Percentiles rank a stretch among this genome's conserved stretches.
phyloP scores from a whole-genome alignment of 805 yeast genomes.

The Candida nonsorbophila region DNA sequence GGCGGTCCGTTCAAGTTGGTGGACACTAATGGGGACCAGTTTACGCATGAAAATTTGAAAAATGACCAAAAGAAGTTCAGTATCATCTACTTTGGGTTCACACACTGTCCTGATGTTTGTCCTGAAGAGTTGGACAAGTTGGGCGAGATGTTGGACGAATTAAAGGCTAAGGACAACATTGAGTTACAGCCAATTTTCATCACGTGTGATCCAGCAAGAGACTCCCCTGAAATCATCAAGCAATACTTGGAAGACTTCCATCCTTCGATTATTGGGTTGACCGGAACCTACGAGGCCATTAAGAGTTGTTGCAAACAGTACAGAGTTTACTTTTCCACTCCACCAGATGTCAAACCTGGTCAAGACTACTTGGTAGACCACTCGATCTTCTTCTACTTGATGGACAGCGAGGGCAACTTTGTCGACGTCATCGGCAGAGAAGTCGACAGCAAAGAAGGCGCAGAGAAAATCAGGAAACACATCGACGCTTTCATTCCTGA shows the following conservation, averaged over 20 bases:
- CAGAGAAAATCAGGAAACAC: slow-evolving; percentile 69
- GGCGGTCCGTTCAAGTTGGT: slow-evolving; percentile 83
- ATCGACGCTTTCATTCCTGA: slow-evolving; percentile 71
- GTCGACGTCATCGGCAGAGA: slow-evolving; percentile 94
- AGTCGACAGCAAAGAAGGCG: slow-evolving; percentile 73
- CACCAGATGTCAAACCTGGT: slow-evolving; percentile 88
- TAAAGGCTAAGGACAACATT: slow-evolving; percentile 51
- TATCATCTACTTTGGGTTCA: slow-evolving; percentile 90
- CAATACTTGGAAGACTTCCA: slow-evolving; percentile 87
- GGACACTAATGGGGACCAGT: slow-evolving; percentile 65
- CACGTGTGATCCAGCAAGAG: slow-evolving; percentile 97
- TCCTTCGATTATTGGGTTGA: slow-evolving; percentile 81
- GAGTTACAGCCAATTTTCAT: slow-evolving; percentile 82
- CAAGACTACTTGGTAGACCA: slow-evolving; percentile 97
- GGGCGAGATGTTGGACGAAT: slow-evolving; percentile 61
- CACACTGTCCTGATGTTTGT: slow-evolving; percentile 97
- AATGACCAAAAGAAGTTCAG: slow-evolving; percentile 53
- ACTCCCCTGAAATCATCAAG: slow-evolving; percentile 77
- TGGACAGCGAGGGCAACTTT: slow-evolving; percentile 98
- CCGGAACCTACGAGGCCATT: slow-evolving; percentile 84
- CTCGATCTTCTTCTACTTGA: slow-evolving; percentile 91
- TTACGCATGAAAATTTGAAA: slow-evolving; percentile 71
- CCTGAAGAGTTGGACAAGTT: slow-evolving; percentile 96
- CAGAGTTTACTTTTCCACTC: slow-evolving; percentile 96
- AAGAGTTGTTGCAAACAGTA: slow-evolving; percentile 82